Base-by-base conservation (phyloP, 2,329 filamentous ascomycete genomes). In the Xylaria sp. region DNA sequence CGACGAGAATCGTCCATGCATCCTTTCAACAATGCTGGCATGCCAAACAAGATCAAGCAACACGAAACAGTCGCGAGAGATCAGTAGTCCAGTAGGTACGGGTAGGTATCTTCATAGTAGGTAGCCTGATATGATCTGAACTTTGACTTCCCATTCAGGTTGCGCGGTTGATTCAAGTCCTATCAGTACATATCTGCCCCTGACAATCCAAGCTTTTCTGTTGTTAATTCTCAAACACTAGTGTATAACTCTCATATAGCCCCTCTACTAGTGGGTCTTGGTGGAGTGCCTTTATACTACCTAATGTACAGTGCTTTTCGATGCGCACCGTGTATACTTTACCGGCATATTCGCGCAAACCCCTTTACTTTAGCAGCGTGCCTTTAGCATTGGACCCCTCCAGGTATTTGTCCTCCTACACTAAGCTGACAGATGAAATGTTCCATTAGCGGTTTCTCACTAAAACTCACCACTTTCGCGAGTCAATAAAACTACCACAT, bases 161-260 rank as follows among this genome's bases (percentile, higher is more conserved):
- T 51, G 13, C 18, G 63, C 46, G 18, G 31, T 50, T 57, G 12
- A 25, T 20, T n/a, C 6, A 9, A 20, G 9, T 15, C 13, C 41
- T 46, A 46, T n/a, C 41, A n/a, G 18, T 46, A 46, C 25, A 18
- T 55, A 55, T 55, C 10, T 20, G 37, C 51, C 58, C 65, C 58
- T 66, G 65, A 63, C 58, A 46, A 66, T 58, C 39, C 18, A 15
- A 25, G 8, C 56, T 41, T 41, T 39, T 57, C 25, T 57, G 20
- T 52, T 18, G 25, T 5, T 51, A 28, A 48, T 58, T 31, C 56
- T 46, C 56, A 46, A 46, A 58, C 39, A 56, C 54, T 55, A 55
- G 52, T 12, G 52, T 55, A 55, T n/a, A 37, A 20, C 15, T 55
- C 28, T 20, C 34, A 9, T 37, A 37, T 37, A 10, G 8, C 7